Evolutionary conservation across 805 yeast genomes (phyloP).

Genomic region (Candida pseudofarinosa): DNA sequence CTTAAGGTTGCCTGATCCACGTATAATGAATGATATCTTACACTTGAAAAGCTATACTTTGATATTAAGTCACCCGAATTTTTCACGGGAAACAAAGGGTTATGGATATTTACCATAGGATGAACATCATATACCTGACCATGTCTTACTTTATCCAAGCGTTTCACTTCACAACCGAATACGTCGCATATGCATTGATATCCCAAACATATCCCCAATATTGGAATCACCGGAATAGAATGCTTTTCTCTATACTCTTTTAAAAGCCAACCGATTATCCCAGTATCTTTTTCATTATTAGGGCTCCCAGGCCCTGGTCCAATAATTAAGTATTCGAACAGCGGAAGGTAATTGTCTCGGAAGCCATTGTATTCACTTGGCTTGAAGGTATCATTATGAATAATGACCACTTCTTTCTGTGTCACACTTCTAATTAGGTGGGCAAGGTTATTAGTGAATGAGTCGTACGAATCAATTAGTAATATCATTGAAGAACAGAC

Average conservation of each 20-base stretch:
- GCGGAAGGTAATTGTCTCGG: constrained; percentile 40
- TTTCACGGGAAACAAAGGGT: constrained; percentile 21
- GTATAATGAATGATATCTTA: constrained; percentile 84
- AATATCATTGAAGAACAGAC: constrained; percentile 42
- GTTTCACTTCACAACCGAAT: constrained; percentile 53
- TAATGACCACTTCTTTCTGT: constrained; percentile 46
- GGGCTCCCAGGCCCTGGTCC: constrained; percentile 99
- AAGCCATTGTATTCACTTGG: constrained; percentile 26
- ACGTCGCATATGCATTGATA: constrained; percentile 75
- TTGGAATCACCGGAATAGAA: constrained; percentile 42
- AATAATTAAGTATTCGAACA: constrained; percentile 71
- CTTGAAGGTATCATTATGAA: constrained; percentile 57
- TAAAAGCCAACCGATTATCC: constrained; percentile 62
- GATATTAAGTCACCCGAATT: not conserved
- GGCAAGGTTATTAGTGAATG: constrained; percentile 82
- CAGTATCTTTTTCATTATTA: constrained; percentile 54
- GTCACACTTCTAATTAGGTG: constrained; percentile 56
- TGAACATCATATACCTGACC: constrained; percentile 72
- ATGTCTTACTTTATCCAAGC: constrained; percentile 63
- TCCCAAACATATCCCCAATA: constrained; percentile 90
- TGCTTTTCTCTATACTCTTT: constrained; percentile 15
- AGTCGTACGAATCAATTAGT: constrained; percentile 89
- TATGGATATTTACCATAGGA: constrained; percentile 35
- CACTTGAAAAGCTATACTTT: constrained; percentile 50
- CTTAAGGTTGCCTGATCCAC: constrained; percentile 33